A percentile compares a stretch with the other conserved stretches of the same genome.
Evolutionary conservation across 1,139 yeast species (phyloP).

Genomic region (Debaryomycetaceae sp.): DNA sequence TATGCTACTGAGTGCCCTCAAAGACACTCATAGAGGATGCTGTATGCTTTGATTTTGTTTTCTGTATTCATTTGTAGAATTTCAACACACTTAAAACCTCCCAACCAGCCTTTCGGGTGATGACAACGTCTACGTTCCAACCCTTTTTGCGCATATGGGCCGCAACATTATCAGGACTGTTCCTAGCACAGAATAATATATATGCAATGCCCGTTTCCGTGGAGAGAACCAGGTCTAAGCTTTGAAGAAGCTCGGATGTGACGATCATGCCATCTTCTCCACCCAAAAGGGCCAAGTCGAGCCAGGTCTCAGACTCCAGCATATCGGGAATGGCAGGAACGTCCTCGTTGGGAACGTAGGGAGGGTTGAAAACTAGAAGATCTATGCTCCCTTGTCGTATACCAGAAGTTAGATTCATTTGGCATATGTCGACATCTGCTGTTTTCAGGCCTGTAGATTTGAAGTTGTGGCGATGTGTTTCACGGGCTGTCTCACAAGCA

Average conservation of each 20-base stretch:
- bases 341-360: slow-evolving; percentile 85
- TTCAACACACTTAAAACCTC: slow-evolving; percentile 78
- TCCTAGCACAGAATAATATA: slow-evolving; percentile 81
- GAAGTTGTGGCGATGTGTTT: slow-evolving; percentile 47
- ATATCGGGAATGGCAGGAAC: slow-evolving; percentile 55
- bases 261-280: slow-evolving; percentile 88
- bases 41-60: no score
- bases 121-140: slow-evolving; percentile 54
- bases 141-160: slow-evolving; percentile 43
- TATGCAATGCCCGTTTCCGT: slow-evolving; percentile 65
- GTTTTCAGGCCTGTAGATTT: slow-evolving; percentile 7
- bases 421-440: slow-evolving; percentile 49
- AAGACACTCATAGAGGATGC: no score
- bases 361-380: slow-evolving; percentile 83
- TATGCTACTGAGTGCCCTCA: neutral
- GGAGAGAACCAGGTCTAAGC: slow-evolving; percentile 47
- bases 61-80: slow-evolving; percentile 23
- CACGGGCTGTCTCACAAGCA: slow-evolving; percentile 57
- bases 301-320: slow-evolving; percentile 55
- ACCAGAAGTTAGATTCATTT: slow-evolving; percentile 54
- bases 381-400: slow-evolving; percentile 54
- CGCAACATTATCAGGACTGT: slow-evolving; percentile 65
- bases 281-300: slow-evolving; percentile 85
- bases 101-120: slow-evolving; percentile 88
- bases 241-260: slow-evolving; percentile 60